These are phyloP conservation scores for Populus hybrid DNA, from an alignment of 441 rosid genomes.

Conservation along the genomic window DNA sequence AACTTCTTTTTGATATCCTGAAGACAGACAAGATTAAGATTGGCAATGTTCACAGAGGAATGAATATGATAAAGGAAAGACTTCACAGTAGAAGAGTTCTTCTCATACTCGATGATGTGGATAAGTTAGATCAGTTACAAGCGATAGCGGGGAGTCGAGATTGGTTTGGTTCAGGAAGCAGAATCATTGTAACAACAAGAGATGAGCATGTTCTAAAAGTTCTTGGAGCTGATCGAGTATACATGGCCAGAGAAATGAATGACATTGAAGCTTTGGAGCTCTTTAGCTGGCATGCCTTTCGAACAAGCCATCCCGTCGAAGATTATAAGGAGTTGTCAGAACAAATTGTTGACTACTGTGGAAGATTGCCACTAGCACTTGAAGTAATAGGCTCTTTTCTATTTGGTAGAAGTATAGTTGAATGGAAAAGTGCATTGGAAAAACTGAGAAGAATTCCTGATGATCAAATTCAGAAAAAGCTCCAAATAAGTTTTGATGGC, in stretches of 20 bases:
- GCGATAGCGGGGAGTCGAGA: constrained; percentile 12
- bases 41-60: constrained; percentile 11
- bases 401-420: constrained; percentile 3
- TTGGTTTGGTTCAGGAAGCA: constrained; percentile 25
- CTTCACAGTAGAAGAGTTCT: constrained; percentile 8
- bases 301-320: constrained; percentile 8
- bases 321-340: constrained; percentile 14
- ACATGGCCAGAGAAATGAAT: neutral
- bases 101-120: constrained; percentile 16
- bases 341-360: constrained; percentile 10
- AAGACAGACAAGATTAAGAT: constrained; percentile 3
- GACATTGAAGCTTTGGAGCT: constrained; percentile 12
- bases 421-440: constrained; percentile 21
- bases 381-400: constrained; percentile 24
- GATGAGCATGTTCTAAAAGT: constrained; percentile 6
- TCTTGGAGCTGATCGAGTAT: neutral
- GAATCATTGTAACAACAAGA: constrained; percentile 19
- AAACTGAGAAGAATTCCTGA: constrained; percentile 14
- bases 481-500: constrained; percentile 19
- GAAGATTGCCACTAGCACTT: constrained; percentile 23
- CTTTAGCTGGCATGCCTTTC: constrained; percentile 14
- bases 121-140: constrained; percentile 7
- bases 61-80: constrained; percentile 11
- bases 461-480: constrained; percentile 2
- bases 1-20: constrained; percentile 12